Base-by-base conservation (phyloP, 805 yeast genomes). In the Danielia oregonensis region DNA sequence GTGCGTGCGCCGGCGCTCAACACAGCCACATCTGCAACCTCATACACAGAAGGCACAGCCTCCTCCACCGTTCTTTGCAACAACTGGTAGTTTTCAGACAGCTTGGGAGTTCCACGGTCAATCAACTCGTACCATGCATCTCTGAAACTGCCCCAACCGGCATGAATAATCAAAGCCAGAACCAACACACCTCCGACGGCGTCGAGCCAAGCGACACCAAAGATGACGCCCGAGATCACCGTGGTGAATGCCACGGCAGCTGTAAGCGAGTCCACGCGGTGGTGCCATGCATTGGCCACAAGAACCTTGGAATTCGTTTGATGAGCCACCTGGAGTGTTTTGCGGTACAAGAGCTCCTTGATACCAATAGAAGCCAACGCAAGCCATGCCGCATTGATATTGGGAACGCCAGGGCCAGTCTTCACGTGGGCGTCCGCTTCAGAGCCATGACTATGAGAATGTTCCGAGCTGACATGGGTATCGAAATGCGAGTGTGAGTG, bases 221-320 rank as follows among this genome's bases (percentile, higher is more conserved):
- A 74, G 40, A 86, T 67, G 46, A 84, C 81, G 22, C 96, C 95
- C 2, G 89, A 80, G 0, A 94, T 75, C 33, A 93, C 93, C 1
- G 97, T 88, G 4, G 79, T 74, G 14, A 91, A 72, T 0, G 97
- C 97, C 6, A 91, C 97, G 15, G 83, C 70, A 0, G 97, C 86
- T 1, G 97, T 94, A 48, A 93, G 58, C 1, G 95, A 83, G 55
- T 93, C 98, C 8, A 91, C 93, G 43, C 98, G 73, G 55, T 93
- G 98, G 58, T 93, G 98, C 97, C 98, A 93, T 3, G 98, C 98
- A 54, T 93, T 93, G 4, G 98, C 98, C 32, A 86, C 79, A 30
- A 93, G 70, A 3, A 93, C 97, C 43, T 87, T 86, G 0, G 96
- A 87, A 53, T 86, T 84, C 18, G 86, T 74, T 41, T 74, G 67